phyloP scores from a whole-genome alignment of 2,329 filamentous ascomycete genomes.

The Decorospora gaudefroyi region DNA sequence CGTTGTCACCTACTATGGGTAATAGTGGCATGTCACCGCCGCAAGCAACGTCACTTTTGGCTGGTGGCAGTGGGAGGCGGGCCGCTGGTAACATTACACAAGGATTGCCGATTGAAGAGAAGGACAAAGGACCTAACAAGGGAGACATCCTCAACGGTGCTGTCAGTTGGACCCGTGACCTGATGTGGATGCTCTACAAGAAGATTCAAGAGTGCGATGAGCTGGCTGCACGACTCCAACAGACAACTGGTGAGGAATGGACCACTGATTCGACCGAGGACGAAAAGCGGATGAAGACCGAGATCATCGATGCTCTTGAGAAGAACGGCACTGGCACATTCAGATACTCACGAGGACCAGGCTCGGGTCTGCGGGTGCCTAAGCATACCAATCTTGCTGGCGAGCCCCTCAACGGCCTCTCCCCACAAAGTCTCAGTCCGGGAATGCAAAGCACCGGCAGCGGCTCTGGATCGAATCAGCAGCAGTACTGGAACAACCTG shows the following conservation, averaged over 20 bases:
- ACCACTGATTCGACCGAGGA: slow-evolving; percentile 70
- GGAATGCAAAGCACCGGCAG: slow-evolving; percentile 68
- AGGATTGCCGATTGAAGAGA: slow-evolving; percentile 90
- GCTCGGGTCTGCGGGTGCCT: slow-evolving; percentile 85
- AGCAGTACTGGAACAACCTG: slow-evolving; percentile 67
- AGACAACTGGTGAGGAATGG: slow-evolving; percentile 45
- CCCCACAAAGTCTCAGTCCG: slow-evolving; percentile 61
- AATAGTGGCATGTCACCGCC: slow-evolving; percentile 70
- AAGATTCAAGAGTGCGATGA: slow-evolving; percentile 90
- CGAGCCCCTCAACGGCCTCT: slow-evolving; percentile 65
- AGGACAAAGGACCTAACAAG: slow-evolving; percentile 98
- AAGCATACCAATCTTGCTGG: slow-evolving; percentile 91
- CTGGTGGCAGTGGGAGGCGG: slow-evolving; percentile 79
- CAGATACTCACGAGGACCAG: slow-evolving; percentile 79
- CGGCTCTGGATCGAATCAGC: slow-evolving; percentile 56
- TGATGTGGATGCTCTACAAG: slow-evolving; percentile 94
- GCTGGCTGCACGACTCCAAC: slow-evolving; percentile 69
- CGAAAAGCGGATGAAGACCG: slow-evolving; percentile 92
- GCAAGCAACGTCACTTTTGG: slow-evolving; percentile 84
- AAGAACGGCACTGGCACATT: slow-evolving; percentile 78
- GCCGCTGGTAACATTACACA: slow-evolving; percentile 87
- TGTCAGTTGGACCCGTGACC: slow-evolving; percentile 93
- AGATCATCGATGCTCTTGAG: slow-evolving; percentile 82
- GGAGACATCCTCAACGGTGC: slow-evolving; percentile 97
- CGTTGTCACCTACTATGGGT: slow-evolving; percentile 79